These are phyloP conservation scores for Trametes cingulata DNA, from an alignment of 768 basidiomycete species.

Conservation along the genomic window DNA sequence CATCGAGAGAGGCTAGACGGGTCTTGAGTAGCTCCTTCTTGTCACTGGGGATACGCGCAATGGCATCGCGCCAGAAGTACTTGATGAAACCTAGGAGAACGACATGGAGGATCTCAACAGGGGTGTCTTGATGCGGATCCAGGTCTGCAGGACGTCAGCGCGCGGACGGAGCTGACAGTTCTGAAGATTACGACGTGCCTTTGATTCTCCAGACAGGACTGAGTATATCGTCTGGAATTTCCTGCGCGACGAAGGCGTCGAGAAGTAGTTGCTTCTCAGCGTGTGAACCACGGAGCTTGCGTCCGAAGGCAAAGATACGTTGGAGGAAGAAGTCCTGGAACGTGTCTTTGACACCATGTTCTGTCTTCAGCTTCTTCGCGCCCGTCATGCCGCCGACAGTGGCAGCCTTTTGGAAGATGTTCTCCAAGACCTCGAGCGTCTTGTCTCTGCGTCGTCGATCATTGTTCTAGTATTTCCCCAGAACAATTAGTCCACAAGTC, in stretches of 20 bases:
- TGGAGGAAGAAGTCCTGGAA: conserved; percentile 33
- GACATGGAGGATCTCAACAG: conserved; percentile 47
- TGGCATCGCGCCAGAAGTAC: conserved; percentile 47
- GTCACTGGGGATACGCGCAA: conserved; percentile 10
- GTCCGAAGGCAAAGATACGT: not conserved
- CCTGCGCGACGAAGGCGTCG: not conserved
- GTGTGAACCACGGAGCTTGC: not conserved
- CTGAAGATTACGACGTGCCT: not conserved
- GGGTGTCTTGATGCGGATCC: conserved; percentile 45
- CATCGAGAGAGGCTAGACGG: conserved; percentile 34
- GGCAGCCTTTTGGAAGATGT: not conserved
- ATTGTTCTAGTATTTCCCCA: not conserved
- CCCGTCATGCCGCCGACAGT: conserved; percentile 4
- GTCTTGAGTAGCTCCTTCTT: conserved; percentile 30
- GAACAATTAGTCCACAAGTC: too few species aligned
- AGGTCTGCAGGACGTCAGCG: conserved; percentile 31
- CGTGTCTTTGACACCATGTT: conserved; percentile 37
- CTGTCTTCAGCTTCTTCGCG: conserved; percentile 27
- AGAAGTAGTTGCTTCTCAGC: conserved; percentile 23
- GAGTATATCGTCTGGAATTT: conserved; percentile 26
- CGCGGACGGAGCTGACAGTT: not conserved
- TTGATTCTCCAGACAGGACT: conserved; percentile 39
- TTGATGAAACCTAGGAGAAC: conserved; percentile 48
- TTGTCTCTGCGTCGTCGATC: not conserved
- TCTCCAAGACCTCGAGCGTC: not conserved